Percentiles rank a stretch among this genome's conserved stretches.
Evolutionary conservation across 106 monocot species (phyloP).

Genomic region (Apostasia ramifera): DNA sequence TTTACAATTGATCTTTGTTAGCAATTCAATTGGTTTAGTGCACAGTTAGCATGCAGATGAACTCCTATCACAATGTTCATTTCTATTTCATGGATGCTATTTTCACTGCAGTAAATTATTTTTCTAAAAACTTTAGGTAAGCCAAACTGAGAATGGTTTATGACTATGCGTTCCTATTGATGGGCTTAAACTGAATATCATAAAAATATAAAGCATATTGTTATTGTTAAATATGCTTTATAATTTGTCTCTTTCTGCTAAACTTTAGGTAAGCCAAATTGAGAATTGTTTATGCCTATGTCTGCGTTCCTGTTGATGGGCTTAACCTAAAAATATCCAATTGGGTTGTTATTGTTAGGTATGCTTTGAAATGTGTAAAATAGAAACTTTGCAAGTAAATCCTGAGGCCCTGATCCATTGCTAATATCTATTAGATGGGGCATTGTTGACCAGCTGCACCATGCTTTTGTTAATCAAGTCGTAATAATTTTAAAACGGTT

Average conservation of each 20-base stretch:
- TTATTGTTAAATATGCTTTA: conserved; percentile 1
- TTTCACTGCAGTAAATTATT: not conserved
- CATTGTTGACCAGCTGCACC: too few relatives aligned
- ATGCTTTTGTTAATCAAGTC: not conserved
- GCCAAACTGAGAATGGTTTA: not conserved
- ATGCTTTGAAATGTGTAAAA: not conserved
- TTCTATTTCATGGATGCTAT: not conserved
- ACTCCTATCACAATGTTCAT: too few relatives aligned
- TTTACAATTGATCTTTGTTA: not conserved
- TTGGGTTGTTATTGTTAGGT: not conserved
- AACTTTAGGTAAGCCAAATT: not conserved
- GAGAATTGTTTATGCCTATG: too few relatives aligned
- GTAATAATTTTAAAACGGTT: too few relatives aligned
- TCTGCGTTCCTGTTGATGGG: not conserved
- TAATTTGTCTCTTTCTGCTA: too few relatives aligned
- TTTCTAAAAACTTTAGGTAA: not conserved
- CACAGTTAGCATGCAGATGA: not conserved
- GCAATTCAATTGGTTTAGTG: not conserved
- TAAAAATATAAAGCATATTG: not conserved
- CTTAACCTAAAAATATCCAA: not conserved
- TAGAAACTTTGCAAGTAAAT: too few relatives aligned
- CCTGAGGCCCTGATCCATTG: too few relatives aligned
- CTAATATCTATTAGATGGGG: too few relatives aligned
- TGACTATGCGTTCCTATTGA: not conserved
- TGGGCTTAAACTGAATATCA: not conserved